Evolutionary conservation across 2,329 filamentous ascomycete genomes (phyloP).

Genomic region (Xylaria arbuscula): DNA sequence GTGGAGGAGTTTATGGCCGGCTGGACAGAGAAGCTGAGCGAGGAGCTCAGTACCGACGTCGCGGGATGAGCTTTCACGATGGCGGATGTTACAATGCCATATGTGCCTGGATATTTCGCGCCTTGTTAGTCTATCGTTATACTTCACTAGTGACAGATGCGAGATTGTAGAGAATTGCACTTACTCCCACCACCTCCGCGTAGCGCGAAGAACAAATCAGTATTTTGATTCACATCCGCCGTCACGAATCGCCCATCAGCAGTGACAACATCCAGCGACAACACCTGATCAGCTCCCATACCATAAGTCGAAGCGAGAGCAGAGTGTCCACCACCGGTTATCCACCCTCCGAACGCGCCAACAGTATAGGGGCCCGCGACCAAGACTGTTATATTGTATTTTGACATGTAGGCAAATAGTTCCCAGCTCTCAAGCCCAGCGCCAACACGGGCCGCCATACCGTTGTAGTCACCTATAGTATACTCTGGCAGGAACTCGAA

Average conservation of each 20-base stretch:
- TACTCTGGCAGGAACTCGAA: slow-evolving; percentile 53
- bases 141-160: not conserved
- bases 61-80: slow-evolving; percentile 48
- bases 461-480: slow-evolving; percentile 45
- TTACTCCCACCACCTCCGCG: slow-evolving; percentile 61
- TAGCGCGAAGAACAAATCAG: slow-evolving; percentile 68
- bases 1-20: slow-evolving; percentile 26
- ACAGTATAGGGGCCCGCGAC: slow-evolving; percentile 52
- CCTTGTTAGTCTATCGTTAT: not conserved
- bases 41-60: slow-evolving; percentile 39
- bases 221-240: slow-evolving; percentile 58
- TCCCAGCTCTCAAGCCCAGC: slow-evolving; percentile 53
- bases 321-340: slow-evolving; percentile 63
- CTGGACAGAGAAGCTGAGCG: slow-evolving; percentile 41
- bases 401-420: slow-evolving; percentile 46
- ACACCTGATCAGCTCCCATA: slow-evolving; percentile 62
- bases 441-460: slow-evolving; percentile 50
- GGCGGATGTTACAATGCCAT: slow-evolving; percentile 49
- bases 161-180: slow-evolving; percentile 16
- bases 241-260: slow-evolving; percentile 58
- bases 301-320: slow-evolving; percentile 59
- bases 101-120: slow-evolving; percentile 41
- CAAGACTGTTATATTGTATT: slow-evolving; percentile 49
- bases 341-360: slow-evolving; percentile 62
- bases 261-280: slow-evolving; percentile 60